Evolutionary conservation across 768 basidiomycete species (phyloP), one percentile per base, ranked within the genome.

Genomic region (Naematelia encephala): DNA sequence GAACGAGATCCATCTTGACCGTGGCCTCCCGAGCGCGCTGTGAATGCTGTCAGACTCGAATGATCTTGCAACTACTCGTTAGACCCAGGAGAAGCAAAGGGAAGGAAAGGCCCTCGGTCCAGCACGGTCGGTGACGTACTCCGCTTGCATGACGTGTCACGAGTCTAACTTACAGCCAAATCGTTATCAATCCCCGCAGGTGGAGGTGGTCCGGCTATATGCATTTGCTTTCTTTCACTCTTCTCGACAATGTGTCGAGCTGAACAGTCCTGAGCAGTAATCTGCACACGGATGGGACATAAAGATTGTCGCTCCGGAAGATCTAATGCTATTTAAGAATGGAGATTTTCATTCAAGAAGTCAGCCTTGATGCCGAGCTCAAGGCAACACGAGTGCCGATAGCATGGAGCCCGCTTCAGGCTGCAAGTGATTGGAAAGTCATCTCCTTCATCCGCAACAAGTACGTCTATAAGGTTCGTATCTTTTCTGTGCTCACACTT

Each of bases 1-100:
- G 64, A 45, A 66, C 62, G 39, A 69, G 57, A 30, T 69, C 68
- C 68, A 69, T 69, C 25, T 14, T 62, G 66, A 14, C 49, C 13
- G 5, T 12, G 25, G 19, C 12, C n/a, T 3, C 1, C 1, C 19
- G 29, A 23, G 50, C 21, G n/a, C 8, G 50, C 27, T 19, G 50
- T 51, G 8, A 23, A 21, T 22, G 19, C 11, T n/a, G 50, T 10
- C n/a, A n/a, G n/a, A n/a, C n/a, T n/a, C n/a, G n/a, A n/a, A n/a
- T n/a, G n/a, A n/a, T n/a, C n/a, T n/a, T n/a, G n/a, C n/a, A n/a
- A n/a, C n/a, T n/a, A n/a, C n/a, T n/a, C n/a, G n/a, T n/a, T n/a
- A n/a, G n/a, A n/a, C n/a, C n/a, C n/a, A n/a, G n/a, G n/a, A n/a
- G n/a, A n/a, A n/a, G n/a, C n/a, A n/a, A n/a, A n/a, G n/a, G n/a